Conservation (phyloP, 352 stramenopile species). For the Peronospora belbahrii region DNA sequence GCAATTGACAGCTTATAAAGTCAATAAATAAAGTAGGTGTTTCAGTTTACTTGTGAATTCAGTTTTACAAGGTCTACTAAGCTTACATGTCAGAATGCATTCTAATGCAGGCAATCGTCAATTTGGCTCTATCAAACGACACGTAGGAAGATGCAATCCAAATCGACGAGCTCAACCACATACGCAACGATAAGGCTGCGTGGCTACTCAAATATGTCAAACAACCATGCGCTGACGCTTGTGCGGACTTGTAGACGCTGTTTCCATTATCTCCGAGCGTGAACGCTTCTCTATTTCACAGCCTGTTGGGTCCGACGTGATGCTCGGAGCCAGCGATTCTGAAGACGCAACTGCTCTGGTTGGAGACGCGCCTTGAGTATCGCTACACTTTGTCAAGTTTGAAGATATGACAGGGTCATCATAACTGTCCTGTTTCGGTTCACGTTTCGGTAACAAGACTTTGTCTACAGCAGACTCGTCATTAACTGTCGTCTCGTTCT, state of each 20-base stretch:
- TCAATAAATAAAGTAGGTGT: background rate
- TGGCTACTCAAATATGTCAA: constrained; percentile 26
- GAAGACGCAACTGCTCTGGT: constrained; percentile 12
- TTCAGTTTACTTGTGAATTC: background rate
- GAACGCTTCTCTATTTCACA: constrained; percentile 25
- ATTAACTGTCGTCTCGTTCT: constrained; percentile 5
- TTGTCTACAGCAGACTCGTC: constrained; percentile 5
- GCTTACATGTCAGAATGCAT: no score
- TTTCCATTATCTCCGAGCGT: constrained; percentile 16
- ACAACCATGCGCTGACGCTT: constrained; percentile 38
- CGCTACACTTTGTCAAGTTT: constrained; percentile 10
- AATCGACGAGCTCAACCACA: constrained; percentile 11
- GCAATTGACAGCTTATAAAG: constrained; percentile 22
- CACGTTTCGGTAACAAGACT: constrained; percentile 8
- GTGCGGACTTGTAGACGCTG: constrained; percentile 29
- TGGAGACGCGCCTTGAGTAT: constrained; percentile 16
- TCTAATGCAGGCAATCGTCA: constrained; percentile 10
- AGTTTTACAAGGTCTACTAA: background rate
- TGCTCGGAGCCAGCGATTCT: constrained; percentile 12
- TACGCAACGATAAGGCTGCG: constrained; percentile 20
- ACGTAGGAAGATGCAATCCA: constrained; percentile 13
- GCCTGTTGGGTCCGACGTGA: constrained; percentile 19
- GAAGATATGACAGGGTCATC: constrained; percentile 2
- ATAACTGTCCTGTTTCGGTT: constrained; percentile 11
- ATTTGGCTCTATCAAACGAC: constrained; percentile 22